These are phyloP conservation scores for Erodium maritimum DNA, from an alignment of 345 rosid genomes.

Conservation along the genomic window DNA sequence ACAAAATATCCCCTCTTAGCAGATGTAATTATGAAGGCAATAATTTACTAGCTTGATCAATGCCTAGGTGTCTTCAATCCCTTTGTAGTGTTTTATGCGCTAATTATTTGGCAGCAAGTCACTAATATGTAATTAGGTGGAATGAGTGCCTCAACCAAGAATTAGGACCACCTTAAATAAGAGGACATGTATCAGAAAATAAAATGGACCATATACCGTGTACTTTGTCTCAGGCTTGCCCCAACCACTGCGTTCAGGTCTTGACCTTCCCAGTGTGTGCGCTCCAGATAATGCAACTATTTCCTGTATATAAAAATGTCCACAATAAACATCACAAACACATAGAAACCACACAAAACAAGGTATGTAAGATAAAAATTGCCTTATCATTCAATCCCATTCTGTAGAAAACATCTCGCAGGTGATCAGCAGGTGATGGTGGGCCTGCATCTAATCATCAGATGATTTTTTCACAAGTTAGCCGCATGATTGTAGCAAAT, in stretches of 20 bases:
- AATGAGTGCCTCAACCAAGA: neutral
- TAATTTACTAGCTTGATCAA: no score
- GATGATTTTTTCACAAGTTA: slow-evolving; percentile 9
- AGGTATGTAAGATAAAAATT: neutral
- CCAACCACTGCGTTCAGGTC: slow-evolving; percentile 95
- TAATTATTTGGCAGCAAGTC: neutral
- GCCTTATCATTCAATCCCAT: slow-evolving; percentile 94
- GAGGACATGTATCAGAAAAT: neutral
- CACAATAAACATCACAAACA: slow-evolving; percentile 5
- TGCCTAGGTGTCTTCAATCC: neutral
- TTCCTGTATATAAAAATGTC: slow-evolving; percentile 36
- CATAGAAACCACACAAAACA: neutral
- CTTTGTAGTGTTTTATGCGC: neutral
- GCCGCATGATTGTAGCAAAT: neutral
- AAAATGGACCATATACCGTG: slow-evolving; percentile 40
- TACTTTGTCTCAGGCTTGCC: slow-evolving; percentile 93
- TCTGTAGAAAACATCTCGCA: slow-evolving; percentile 73
- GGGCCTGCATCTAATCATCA: slow-evolving; percentile 68
- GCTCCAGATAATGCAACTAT: slow-evolving; percentile 96
- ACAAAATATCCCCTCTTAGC: no score
- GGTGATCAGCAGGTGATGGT: slow-evolving; percentile 73
- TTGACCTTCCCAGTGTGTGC: slow-evolving; percentile 86
- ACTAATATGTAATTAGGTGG: neutral
- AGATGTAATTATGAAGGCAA: no score
- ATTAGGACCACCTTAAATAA: neutral